A percentile compares a stretch with the other conserved stretches of the same genome.
These are phyloP conservation scores for Scedosporium boydii DNA, from an alignment of 2,329 filamentous ascomycete genomes.

Conservation along the genomic window DNA sequence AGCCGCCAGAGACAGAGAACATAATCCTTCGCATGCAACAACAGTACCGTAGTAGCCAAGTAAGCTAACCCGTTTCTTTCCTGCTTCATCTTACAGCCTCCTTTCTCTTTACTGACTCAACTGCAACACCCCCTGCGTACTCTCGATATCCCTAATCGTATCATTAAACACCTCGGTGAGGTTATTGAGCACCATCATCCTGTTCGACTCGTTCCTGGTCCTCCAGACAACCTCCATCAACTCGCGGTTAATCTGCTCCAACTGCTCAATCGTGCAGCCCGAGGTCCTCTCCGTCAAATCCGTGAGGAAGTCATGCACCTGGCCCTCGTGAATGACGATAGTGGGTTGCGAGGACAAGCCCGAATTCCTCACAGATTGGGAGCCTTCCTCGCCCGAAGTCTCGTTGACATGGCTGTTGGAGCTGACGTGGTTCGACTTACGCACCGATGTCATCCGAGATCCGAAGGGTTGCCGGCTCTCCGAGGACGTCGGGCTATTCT, in stretches of 20 bases:
- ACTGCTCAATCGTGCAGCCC: constrained; percentile 80
- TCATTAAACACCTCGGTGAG: constrained; percentile 67
- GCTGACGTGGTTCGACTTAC: constrained; percentile 11
- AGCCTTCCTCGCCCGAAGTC: constrained; percentile 23
- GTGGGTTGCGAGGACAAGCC: constrained; percentile 9
- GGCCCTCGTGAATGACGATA: constrained; percentile 31
- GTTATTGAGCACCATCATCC: constrained; percentile 57
- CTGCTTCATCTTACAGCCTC: background rate
- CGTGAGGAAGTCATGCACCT: constrained; percentile 49
- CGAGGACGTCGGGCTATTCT: constrained; percentile 30
- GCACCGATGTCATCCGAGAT: background rate
- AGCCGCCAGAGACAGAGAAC: too few relatives aligned
- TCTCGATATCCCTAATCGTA: constrained; percentile 59
- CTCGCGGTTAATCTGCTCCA: constrained; percentile 85
- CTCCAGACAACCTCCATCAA: constrained; percentile 89
- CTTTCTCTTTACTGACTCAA: constrained; percentile 27
- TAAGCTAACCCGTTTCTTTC: background rate
- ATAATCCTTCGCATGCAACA: too few relatives aligned
- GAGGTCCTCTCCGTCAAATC: constrained; percentile 58
- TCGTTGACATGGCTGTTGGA: constrained; percentile 32
- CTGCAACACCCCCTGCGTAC: constrained; percentile 33
- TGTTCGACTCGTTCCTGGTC: constrained; percentile 71
- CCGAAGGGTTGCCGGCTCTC: background rate
- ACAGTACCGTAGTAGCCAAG: too few relatives aligned
- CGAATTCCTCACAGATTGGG: constrained; percentile 12